Evolutionary conservation across 2,329 filamentous ascomycete species (phyloP), one percentile per base, ranked within the genome.

Genomic region (Hypoxylon sp.): DNA sequence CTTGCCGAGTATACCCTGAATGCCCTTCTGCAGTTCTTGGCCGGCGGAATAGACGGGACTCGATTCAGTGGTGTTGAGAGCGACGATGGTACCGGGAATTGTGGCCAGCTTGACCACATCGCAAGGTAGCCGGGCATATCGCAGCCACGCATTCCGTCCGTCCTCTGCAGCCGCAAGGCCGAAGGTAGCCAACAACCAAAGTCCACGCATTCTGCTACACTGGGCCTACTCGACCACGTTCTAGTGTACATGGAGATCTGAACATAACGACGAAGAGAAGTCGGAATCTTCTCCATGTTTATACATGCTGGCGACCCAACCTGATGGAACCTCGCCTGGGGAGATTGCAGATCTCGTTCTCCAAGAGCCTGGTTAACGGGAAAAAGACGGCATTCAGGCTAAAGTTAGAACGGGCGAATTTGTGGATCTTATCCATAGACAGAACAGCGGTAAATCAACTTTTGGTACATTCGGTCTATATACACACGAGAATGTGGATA

Each of bases 131-230:
- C 83, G 80, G 33, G 89, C 88, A 75, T 92, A 92, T 53, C 90
- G 85, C 61, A 92, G 78, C 90, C 90, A 92, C 52, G 82, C 90
- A 63, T 85, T 80, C 24, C 89, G 78, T 10, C 90, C 90, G 73
- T 87, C 85, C 73, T 92, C 90, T 42, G 88, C 88, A 48, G 78
- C 77, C 44, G 75, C 83, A 39, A 83, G 73, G 74, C 79, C 78
- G 68, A 79, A 65, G 42, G 71, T 67, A 58, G 75, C 70, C 37
- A 79, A 52, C 51, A 77, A 61, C 68, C 75, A 72, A 37, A 74
- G 58, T 47, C 70, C 69, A 62, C 76, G 77, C 78, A 80, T 79
- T 62, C 14, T 75, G 13, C 33, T 52, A 46, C 24, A 55, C 33
- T 44, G 10, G n/a, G 24, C 24, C 17, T 57, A 46, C 14, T 60